Conservation (phyloP, 1,284 basidiomycete genomes). For the Inonotus obliquus region DNA sequence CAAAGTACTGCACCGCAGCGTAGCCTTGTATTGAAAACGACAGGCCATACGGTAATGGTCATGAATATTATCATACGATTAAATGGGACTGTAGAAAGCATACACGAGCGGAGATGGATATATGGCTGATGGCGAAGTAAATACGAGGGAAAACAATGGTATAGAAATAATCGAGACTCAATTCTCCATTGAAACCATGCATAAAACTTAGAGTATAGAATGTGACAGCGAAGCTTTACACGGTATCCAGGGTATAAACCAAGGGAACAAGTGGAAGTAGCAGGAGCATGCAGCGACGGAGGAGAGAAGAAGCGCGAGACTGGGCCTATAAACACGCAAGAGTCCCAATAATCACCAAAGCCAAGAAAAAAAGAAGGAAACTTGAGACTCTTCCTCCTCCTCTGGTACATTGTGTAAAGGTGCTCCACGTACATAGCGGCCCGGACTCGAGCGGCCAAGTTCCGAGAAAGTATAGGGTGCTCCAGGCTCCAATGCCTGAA, state of each 20-base stretch:
- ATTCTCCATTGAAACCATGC: neutral
- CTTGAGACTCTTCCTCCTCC: conserved; percentile 50
- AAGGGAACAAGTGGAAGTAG: neutral
- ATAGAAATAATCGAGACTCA: no score
- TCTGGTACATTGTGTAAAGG: conserved; percentile 83
- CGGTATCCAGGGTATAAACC: neutral
- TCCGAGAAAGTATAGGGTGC: conserved; percentile 38
- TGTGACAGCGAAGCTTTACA: neutral
- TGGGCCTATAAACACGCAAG: neutral
- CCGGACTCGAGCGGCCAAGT: conserved; percentile 56
- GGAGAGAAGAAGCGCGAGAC: neutral
- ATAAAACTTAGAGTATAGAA: neutral
- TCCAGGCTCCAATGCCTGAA: conserved; percentile 19
- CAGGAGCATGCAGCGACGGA: neutral
- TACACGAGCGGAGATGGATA: no score
- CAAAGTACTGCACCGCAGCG: no score
- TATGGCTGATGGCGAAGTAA: no score
- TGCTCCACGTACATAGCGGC: conserved; percentile 79
- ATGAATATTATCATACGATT: no score
- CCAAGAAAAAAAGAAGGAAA: neutral
- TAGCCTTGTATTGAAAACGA: no score
- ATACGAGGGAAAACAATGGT: no score
- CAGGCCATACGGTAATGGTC: no score
- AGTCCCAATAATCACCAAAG: neutral
- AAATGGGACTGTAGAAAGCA: no score